Evolutionary conservation across 179 eudicot genomes (phyloP).

Genomic region (Monotropa hypopitys): DNA sequence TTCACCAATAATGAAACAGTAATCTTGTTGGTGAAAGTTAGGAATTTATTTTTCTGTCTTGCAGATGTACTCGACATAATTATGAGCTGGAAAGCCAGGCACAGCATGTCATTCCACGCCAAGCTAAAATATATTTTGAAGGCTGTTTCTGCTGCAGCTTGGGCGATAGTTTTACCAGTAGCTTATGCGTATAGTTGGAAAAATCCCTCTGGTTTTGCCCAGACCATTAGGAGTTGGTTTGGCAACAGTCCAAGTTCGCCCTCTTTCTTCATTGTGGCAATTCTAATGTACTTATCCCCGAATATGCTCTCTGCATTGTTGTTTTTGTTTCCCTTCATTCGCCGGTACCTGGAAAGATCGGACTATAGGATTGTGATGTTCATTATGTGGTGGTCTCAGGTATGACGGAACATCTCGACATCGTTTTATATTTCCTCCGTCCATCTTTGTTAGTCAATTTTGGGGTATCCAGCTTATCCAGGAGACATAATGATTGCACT

Average conservation of each 20-base stretch:
- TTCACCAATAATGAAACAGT: not conserved
- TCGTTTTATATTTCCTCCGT: not conserved
- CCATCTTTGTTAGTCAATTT: not conserved
- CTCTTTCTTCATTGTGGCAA: constrained; percentile 39
- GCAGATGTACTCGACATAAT: constrained; percentile 44
- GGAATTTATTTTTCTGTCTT: constrained; percentile 7
- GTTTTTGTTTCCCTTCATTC: constrained; percentile 45
- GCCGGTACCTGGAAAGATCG: constrained; percentile 45
- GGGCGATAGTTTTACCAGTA: constrained; percentile 50
- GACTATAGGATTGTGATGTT: constrained; percentile 38
- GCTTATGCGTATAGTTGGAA: constrained; percentile 54
- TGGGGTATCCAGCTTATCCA: not conserved
- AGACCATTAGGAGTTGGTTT: constrained; percentile 46
- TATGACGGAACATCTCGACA: constrained; percentile 10
- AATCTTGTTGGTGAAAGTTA: not conserved
- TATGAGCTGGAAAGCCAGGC: constrained; percentile 51
- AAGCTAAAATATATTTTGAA: constrained; percentile 45
- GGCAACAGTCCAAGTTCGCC: constrained; percentile 33
- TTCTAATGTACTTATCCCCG: constrained; percentile 46
- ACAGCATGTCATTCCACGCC: constrained; percentile 39
- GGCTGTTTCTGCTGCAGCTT: constrained; percentile 41
- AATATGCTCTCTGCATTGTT: constrained; percentile 45
- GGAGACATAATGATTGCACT: not conserved
- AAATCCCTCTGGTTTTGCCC: constrained; percentile 39
- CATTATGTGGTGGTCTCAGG: constrained; percentile 75